Conservation (phyloP, 1,139 yeast genomes). For the Torulaspora pretoriensis region DNA sequence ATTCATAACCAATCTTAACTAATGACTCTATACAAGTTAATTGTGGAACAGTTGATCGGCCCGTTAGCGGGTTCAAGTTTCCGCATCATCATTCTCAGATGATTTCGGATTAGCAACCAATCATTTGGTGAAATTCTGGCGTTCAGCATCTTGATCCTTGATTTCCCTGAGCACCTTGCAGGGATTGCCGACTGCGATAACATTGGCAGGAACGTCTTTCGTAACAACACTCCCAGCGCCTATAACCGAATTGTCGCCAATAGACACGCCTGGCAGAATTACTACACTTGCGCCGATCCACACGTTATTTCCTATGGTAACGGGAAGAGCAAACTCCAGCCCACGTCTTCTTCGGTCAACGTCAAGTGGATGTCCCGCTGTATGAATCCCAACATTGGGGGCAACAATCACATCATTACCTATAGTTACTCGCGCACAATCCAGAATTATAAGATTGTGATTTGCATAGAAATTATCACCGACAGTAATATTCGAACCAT, state of each 20-base stretch:
- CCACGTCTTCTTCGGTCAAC: slow-evolving; percentile 43
- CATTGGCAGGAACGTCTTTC: slow-evolving; percentile 48
- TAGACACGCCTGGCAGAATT: slow-evolving; percentile 61
- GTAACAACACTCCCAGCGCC: slow-evolving; percentile 68
- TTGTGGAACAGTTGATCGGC: no score
- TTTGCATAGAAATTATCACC: slow-evolving; percentile 54
- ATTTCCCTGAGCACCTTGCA: slow-evolving; percentile 46
- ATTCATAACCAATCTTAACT: no score
- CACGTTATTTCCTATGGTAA: slow-evolving; percentile 56
- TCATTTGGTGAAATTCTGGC: slow-evolving; percentile 1
- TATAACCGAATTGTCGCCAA: slow-evolving; percentile 59
- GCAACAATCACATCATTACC: slow-evolving; percentile 61
- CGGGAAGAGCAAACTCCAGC: slow-evolving; percentile 53
- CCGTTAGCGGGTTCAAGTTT: no score
- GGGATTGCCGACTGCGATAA: slow-evolving; percentile 59
- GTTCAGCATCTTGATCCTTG: slow-evolving; percentile 2
- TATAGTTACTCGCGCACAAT: slow-evolving; percentile 56
- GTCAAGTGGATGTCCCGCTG: slow-evolving; percentile 63
- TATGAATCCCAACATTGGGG: slow-evolving; percentile 56
- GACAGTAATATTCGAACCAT: slow-evolving; percentile 50
- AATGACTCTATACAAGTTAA: no score
- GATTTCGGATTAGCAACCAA: neutral
- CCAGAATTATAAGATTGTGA: slow-evolving; percentile 55
- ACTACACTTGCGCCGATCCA: slow-evolving; percentile 60
- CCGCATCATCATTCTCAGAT: no score